Conservation (phyloP, 345 rosid species). For the Lenwebbia sp. region DNA sequence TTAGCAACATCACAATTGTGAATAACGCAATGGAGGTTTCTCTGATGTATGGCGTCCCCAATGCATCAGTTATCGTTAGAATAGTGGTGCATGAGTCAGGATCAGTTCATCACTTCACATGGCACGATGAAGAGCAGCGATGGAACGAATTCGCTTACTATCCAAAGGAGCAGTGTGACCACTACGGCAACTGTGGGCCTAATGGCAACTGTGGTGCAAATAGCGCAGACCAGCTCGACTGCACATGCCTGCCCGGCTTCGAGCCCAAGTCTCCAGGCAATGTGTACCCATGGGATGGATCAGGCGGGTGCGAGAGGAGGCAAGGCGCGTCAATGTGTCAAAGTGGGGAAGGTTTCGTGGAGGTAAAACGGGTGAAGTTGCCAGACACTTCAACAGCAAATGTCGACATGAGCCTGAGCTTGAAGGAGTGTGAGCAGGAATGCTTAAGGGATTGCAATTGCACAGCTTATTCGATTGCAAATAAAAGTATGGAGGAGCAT, state of each 20-base stretch:
- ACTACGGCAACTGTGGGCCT: constrained; percentile 35
- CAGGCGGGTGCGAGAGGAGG: constrained; percentile 41
- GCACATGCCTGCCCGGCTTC: constrained; percentile 51
- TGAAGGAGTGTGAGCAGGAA: constrained; percentile 6
- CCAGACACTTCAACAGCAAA: neutral
- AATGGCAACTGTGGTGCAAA: constrained; percentile 30
- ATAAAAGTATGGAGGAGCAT: neutral
- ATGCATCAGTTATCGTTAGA: constrained; percentile 24
- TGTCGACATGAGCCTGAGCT: neutral
- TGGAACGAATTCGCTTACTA: constrained; percentile 35
- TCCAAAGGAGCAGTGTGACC: constrained; percentile 50
- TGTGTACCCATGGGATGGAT: constrained; percentile 34
- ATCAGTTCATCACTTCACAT: constrained; percentile 17
- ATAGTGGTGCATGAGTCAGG: constrained; percentile 42
- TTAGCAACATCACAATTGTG: constrained; percentile 12
- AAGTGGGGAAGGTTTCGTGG: constrained; percentile 40
- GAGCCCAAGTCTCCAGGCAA: constrained; percentile 23
- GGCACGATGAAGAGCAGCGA: constrained; percentile 21
- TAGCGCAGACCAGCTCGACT: constrained; percentile 12
- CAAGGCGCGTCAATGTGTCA: constrained; percentile 1
- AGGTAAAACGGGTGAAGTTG: neutral
- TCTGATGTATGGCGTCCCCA: neutral
- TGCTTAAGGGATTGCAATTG: constrained; percentile 20
- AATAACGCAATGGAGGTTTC: constrained; percentile 20
- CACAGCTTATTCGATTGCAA: constrained; percentile 9